Evolutionary conservation across 805 yeast genomes (phyloP).

Genomic region (Kregervanrija delftensis): DNA sequence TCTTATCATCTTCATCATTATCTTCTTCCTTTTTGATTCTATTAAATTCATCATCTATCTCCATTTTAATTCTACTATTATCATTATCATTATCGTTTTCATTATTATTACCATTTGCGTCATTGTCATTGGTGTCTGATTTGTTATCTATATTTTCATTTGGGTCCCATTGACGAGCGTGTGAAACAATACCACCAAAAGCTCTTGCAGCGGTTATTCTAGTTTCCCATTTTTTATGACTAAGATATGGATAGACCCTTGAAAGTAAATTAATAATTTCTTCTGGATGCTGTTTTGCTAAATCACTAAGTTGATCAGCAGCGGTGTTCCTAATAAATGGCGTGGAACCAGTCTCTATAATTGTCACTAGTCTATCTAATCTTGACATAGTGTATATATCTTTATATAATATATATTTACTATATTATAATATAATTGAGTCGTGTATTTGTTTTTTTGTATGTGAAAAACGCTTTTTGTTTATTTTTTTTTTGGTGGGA

Average conservation of each 20-base stretch:
- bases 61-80: conserved; percentile 11
- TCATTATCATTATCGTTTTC: conserved; percentile 14
- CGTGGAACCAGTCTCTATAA: conserved; percentile 90
- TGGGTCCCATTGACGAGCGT: conserved; percentile 82
- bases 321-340: conserved; percentile 92
- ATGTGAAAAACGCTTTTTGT: neutral
- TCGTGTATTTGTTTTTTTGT: neutral
- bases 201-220: conserved; percentile 93
- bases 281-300: conserved; percentile 92
- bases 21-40: conserved; percentile 14
- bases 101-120: conserved; percentile 9
- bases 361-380: conserved; percentile 29
- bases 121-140: conserved; percentile 8
- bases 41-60: conserved; percentile 11
- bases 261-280: conserved; percentile 78
- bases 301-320: conserved; percentile 91
- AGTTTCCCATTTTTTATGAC: conserved; percentile 89
- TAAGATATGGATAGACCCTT: conserved; percentile 83
- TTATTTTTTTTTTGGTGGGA: neutral
- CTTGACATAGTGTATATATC: conserved; percentile 22
- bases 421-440: neutral
- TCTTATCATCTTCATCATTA: conserved; percentile 23
- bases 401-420: neutral
- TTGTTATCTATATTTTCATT: conserved; percentile 29
- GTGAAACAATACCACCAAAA: conserved; percentile 82